Base-by-base conservation (phyloP, 2,329 filamentous ascomycete genomes). In the Chrysoporthe deuterocubensis region DNA sequence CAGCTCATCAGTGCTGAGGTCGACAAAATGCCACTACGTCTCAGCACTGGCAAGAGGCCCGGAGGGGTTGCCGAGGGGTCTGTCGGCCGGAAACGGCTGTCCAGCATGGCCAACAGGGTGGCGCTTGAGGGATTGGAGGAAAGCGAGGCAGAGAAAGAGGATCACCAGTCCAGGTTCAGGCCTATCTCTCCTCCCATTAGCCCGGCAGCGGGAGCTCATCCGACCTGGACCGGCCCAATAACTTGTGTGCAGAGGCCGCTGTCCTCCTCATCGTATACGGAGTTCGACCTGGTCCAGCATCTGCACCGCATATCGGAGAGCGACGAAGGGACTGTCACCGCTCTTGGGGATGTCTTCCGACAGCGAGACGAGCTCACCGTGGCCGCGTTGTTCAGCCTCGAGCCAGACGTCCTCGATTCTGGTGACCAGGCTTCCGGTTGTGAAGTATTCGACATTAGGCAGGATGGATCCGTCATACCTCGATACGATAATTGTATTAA, bases 371-470 rank as follows among this genome's bases (percentile, higher is more conserved):
- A 81, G 11, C 74, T 81, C 8, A 75, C 80, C 26, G 67, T 72
- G 32, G 67, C 73, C 2, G 66, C 73, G 18, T 61, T 78, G 9
- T 78, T 82, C 21, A 64, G 64, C 13, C 71, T 72, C 13, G 70
- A 72, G n/a, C 44, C 67, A 13, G 67, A 75, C n/a, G 44, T 61
- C 16, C 9, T 62, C 6, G 54, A 34, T 14, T 44, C 14, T 48
- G 80, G 82, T 52, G 75, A 77, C 8, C 76, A 79, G 40, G 73
- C 74, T 43, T 81, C 83, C 2, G 85, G 85, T 18, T 87, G 86
- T 69, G 85, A 87, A 71, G 82, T 89, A 4, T 89, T 87, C 71
- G 86, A 89, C 70, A 79, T 89, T 14, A 81, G 80, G 0, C 75
- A 75, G 4, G 81, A 86, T 65, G 83, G 83, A 2, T 71, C 75